Conservation (phyloP, 352 stramenopile genomes). For the Phytophthora foliorum region DNA sequence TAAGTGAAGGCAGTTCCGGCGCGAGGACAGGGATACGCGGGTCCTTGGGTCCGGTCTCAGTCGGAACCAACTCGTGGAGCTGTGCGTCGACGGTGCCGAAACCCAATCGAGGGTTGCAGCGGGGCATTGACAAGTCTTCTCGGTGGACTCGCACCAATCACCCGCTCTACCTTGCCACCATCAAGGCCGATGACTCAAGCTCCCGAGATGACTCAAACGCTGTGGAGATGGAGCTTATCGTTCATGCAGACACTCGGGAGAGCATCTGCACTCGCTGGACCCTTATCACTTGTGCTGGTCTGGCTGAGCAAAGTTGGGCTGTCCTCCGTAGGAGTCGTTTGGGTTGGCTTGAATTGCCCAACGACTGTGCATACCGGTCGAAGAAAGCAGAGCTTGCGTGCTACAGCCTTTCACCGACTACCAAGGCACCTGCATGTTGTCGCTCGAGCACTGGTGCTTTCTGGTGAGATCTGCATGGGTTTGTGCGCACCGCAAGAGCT, state of each 20-base stretch:
- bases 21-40: not conserved
- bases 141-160: slow-evolving; percentile 9
- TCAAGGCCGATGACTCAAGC: slow-evolving; percentile 10
- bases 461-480: too few species aligned
- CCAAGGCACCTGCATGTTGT: not conserved
- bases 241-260: not conserved
- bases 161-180: slow-evolving; percentile 5
- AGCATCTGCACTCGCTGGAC: not conserved
- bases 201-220: slow-evolving; percentile 10
- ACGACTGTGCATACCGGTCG: not conserved
- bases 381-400: not conserved
- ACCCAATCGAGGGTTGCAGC: not conserved
- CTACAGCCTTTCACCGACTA: slow-evolving; percentile 5
- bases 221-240: not conserved
- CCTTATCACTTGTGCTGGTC: not conserved
- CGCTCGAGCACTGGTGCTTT: slow-evolving; percentile 4
- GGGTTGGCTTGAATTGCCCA: not conserved
- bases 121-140: slow-evolving; percentile 1
- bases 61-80: slow-evolving; percentile 6
- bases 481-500: not conserved
- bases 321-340: not conserved
- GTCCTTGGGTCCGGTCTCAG: slow-evolving; percentile 6
- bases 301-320: not conserved
- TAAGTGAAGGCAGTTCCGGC: not conserved
- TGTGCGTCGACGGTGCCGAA: slow-evolving; percentile 1